These are phyloP conservation scores for Albatrellus ellisii DNA, from an alignment of 768 basidiomycete species.

Conservation along the genomic window DNA sequence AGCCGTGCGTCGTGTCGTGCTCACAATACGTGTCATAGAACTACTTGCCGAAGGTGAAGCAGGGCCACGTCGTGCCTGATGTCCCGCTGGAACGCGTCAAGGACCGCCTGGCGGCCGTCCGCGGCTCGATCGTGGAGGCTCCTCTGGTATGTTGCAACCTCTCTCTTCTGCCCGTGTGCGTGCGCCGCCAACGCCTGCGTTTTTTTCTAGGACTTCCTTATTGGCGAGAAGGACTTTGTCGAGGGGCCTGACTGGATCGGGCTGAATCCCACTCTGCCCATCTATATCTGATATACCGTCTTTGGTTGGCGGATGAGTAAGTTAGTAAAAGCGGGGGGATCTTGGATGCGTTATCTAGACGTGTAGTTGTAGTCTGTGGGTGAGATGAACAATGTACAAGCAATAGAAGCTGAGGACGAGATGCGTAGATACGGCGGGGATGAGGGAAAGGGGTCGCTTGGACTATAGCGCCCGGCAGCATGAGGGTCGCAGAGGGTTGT, in stretches of 20 bases:
- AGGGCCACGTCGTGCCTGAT: slow-evolving; percentile 68
- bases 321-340: background rate
- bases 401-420: background rate
- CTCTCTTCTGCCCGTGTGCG: background rate
- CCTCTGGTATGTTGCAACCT: slow-evolving; percentile 38
- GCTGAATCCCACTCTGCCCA: slow-evolving; percentile 65
- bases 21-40: slow-evolving; percentile 25
- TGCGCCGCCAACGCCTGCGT: slow-evolving; percentile 5
- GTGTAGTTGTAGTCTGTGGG: background rate
- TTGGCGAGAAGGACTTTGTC: slow-evolving; percentile 63
- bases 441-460: too few species aligned
- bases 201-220: slow-evolving; percentile 65
- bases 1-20: background rate
- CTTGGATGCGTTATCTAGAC: too few species aligned
- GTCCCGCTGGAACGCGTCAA: slow-evolving; percentile 62
- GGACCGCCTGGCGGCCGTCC: slow-evolving; percentile 53
- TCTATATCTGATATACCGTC: slow-evolving; percentile 47
- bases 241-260: slow-evolving; percentile 61
- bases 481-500: too few species aligned
- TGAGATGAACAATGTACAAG: background rate
- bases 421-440: too few species aligned
- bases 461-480: too few species aligned
- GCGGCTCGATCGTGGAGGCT: slow-evolving; percentile 62
- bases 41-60: slow-evolving; percentile 65
- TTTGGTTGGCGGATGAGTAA: background rate